Base-by-base conservation (phyloP, 2,329 filamentous ascomycete genomes). In the Cladosporium sp. region DNA sequence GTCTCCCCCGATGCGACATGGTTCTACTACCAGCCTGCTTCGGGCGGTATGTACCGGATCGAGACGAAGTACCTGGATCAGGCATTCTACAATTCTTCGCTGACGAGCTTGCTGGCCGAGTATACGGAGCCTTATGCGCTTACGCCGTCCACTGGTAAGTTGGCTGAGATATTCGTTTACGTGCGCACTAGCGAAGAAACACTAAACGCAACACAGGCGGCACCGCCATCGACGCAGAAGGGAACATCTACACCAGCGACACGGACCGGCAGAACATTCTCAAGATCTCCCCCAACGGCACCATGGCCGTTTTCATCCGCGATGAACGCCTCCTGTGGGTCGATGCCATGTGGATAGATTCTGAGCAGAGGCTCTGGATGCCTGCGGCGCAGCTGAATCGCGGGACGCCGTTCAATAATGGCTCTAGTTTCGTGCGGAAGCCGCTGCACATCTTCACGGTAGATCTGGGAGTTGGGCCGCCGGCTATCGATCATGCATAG, bases 221-320 rank as follows among this genome's bases (percentile, higher is more conserved):
- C 19, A 70, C 65, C 4, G 66, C 69, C 3, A 70, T 70, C 34
- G 69, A 70, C 47, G 67, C 62, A 1, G 42, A 64, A 8, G 69
- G 69, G 3, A 69, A 67, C 48, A 66, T 71, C 24, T 71, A 71
- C 52, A 49, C 58, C 43, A 64, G 61, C 54, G 69, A 70, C 52
- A 66, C 61, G 1, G 64, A 71, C 43, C 56, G 56, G 24, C 61
- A 64, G 50, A 29, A 56, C 8, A 61, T 66, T 30, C 51, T 64
- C 51, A 61, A 52, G 19, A 55, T 64, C 30, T 45, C 54, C n/a
- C 57, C 61, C 5, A 61, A 64, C 17, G 60, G 62, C 8, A 64
- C 61, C 6, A 58, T 57, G 58, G 58, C 56, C 9, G 29, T 58
- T 3, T 52, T 64, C 6, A 51, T 64, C 3, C 61, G 62, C 44